Evolutionary conservation across 805 yeast species (phyloP).

Genomic region (Cephaloascus albidus): DNA sequence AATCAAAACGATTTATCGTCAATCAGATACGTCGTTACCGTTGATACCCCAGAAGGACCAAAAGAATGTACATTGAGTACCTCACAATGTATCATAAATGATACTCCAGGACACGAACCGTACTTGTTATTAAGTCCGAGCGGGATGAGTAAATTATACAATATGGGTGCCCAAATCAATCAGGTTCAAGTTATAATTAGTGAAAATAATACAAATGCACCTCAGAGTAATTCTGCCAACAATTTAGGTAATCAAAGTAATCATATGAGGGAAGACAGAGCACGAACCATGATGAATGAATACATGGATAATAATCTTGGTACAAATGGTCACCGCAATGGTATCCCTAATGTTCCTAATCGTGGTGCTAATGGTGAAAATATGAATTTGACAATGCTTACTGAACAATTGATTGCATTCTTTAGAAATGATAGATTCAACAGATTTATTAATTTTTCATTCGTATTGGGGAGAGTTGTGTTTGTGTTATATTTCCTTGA

Average conservation of each 20-base stretch:
- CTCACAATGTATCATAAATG: constrained; percentile 34
- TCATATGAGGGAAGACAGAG: not conserved
- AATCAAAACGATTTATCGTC: constrained; percentile 17
- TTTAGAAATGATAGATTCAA: not conserved
- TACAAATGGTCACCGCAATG: not conserved
- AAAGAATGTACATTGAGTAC: constrained; percentile 16
- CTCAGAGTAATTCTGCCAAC: not conserved
- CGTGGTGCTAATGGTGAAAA: not conserved
- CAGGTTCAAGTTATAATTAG: not conserved
- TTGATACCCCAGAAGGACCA: constrained; percentile 3
- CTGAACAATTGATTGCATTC: not conserved
- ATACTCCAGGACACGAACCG: constrained; percentile 19
- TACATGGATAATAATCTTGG: not conserved
- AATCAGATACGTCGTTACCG: constrained; percentile 14
- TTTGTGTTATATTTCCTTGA: not conserved
- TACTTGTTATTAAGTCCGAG: constrained; percentile 27
- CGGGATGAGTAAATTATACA: constrained; percentile 19
- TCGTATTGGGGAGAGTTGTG: not conserved
- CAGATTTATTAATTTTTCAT: not conserved
- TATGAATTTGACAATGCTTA: not conserved
- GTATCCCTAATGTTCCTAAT: not conserved
- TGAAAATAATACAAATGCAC: not conserved
- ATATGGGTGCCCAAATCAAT: constrained; percentile 1
- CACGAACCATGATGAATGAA: not conserved
- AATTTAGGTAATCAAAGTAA: not conserved